Evolutionary conservation across 2,329 filamentous ascomycete species (phyloP), one percentile per base, ranked within the genome.

Genomic region (Aureobasidium subglaciale): DNA sequence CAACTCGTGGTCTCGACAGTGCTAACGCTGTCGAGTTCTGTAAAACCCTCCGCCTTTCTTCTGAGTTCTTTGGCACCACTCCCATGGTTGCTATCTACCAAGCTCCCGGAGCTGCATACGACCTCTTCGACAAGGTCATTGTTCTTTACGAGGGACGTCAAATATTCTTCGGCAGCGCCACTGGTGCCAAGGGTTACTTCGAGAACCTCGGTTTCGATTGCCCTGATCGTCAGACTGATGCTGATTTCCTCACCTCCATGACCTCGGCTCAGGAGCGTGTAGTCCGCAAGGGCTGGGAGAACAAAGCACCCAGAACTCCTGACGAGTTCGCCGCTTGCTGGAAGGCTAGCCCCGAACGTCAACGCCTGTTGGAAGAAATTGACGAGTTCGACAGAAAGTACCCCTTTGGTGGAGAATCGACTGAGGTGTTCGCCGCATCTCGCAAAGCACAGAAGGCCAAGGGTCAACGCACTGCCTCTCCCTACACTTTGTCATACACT

Each of bases 231-330:
- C 82, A 85, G 78, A 90, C 86, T 0, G 85, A 84, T 0, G 83
- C 83, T 4, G 88, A 92, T 67, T 92, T 91, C 69, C 71, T 91
- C 30, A 91, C 87, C 0, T 88, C 85, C 2, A 84, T 91, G 64
- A 89, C 83, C 1, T 75, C 72, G 40, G 55, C 76, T 13, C 63
- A 74, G 30, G 76, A 78, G 63, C 74, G 75, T 56, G 58, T 76
- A 32, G 70, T 77, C 15, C 68, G 68, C 22, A 58, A 65, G 37
- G 76, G 75, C 5, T 77, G 63, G 48, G 74, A 77, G 59, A 63
- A 70, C 60, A 70, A 68, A 43, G 74, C 76, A 13, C 76, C 76
- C 8, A 71, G 75, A 18, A 76, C 75, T 1, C 73, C 76, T 2
- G 74, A 78, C 58, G 75, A 78, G 45, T 78, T 78, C 57, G 75